Percentiles rank a stretch among this genome's conserved stretches.
Conservation (phyloP, 176 grass and related monocot species). For the Lolium perenne region DNA sequence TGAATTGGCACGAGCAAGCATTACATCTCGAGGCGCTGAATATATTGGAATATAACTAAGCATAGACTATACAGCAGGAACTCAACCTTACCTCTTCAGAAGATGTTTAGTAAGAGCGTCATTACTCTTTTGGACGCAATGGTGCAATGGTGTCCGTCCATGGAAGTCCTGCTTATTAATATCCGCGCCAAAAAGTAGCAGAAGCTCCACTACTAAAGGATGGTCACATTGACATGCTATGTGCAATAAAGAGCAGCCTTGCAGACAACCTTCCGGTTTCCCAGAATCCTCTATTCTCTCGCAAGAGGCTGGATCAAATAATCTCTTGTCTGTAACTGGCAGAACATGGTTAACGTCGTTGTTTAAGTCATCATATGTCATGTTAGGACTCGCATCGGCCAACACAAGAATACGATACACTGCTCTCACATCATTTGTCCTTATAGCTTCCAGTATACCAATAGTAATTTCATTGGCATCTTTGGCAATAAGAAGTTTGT, state of each 20-base stretch:
- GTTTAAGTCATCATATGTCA: constrained; percentile 66
- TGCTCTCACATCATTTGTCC: constrained; percentile 69
- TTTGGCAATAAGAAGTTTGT: constrained; percentile 78
- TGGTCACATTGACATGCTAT: constrained; percentile 70
- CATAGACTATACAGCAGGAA: neutral
- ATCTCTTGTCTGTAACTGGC: constrained; percentile 50
- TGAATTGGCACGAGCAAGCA: constrained; percentile 6
- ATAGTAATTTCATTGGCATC: constrained; percentile 50
- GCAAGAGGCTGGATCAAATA: constrained; percentile 79
- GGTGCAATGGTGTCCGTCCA: constrained; percentile 88
- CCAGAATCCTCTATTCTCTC: constrained; percentile 59
- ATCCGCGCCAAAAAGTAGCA: constrained; percentile 86
- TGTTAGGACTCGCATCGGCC: constrained; percentile 62
- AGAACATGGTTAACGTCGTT: constrained; percentile 53
- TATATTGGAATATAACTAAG: constrained; percentile 33
- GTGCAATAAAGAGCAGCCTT: constrained; percentile 86
- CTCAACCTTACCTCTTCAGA: constrained; percentile 72
- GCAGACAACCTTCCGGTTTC: constrained; percentile 73
- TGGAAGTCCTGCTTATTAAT: constrained; percentile 94
- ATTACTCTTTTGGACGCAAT: constrained; percentile 85
- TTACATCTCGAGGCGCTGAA: neutral
- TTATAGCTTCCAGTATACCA: constrained; percentile 82
- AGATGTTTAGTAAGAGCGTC: constrained; percentile 86
- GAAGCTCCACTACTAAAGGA: constrained; percentile 67
- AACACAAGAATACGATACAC: constrained; percentile 73